A percentile compares a stretch with the other conserved stretches of the same genome.
phyloP scores from a whole-genome alignment of 2,329 filamentous ascomycete genomes.

The Trichoderma koningii region DNA sequence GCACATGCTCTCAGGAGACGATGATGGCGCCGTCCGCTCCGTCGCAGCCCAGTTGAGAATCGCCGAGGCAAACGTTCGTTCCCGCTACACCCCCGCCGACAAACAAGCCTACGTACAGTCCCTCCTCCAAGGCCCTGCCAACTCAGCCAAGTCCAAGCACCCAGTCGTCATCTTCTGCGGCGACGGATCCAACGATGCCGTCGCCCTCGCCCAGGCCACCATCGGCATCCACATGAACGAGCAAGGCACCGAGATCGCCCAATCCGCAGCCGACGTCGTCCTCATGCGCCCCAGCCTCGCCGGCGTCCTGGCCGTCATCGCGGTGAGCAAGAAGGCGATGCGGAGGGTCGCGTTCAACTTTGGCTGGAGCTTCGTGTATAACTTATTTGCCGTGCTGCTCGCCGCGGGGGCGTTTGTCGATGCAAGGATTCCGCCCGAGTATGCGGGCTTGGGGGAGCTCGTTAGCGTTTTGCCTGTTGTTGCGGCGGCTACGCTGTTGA shows the following conservation, averaged over 20 bases:
- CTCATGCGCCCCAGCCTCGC: slow-evolving; percentile 59
- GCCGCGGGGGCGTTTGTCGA: slow-evolving; percentile 65
- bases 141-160: slow-evolving; percentile 24
- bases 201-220: slow-evolving; percentile 68
- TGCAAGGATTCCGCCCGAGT: slow-evolving; percentile 57
- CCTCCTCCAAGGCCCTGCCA: slow-evolving; percentile 36
- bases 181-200: slow-evolving; percentile 78
- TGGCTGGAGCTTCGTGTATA: slow-evolving; percentile 70
- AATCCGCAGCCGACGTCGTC: slow-evolving; percentile 68
- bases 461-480: slow-evolving; percentile 74
- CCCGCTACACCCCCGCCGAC: slow-evolving; percentile 49
- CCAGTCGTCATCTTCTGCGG: slow-evolving; percentile 67
- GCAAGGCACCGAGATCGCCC: slow-evolving; percentile 62
- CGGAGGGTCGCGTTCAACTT: slow-evolving; percentile 68
- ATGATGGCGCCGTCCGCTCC: slow-evolving; percentile 50
- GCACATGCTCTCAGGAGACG: slow-evolving; percentile 56
- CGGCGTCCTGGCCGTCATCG: slow-evolving; percentile 60
- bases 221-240: slow-evolving; percentile 70
- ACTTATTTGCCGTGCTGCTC: slow-evolving; percentile 66
- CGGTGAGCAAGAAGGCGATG: slow-evolving; percentile 50
- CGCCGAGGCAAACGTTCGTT: slow-evolving; percentile 40
- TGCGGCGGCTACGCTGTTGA: slow-evolving; percentile 53
- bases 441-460: slow-evolving; percentile 70
- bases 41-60: slow-evolving; percentile 48
- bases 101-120: slow-evolving; percentile 49